Conservation (phyloP, 345 rosid species). For the Alliaria petiolata region DNA sequence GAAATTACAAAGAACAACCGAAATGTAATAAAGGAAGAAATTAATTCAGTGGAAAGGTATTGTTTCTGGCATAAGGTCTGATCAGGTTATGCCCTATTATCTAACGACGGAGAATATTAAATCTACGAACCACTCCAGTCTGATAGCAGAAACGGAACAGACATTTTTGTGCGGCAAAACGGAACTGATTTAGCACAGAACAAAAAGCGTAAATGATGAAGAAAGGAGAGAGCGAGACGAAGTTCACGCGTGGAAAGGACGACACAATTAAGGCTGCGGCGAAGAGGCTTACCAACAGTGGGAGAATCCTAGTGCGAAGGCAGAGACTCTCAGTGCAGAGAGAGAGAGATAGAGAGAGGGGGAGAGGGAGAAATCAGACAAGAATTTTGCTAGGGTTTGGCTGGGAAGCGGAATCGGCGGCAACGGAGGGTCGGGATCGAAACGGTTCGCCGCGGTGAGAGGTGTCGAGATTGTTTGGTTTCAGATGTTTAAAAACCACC, state of each 20-base stretch:
- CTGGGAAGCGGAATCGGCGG: constrained; percentile 5
- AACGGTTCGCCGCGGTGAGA: constrained; percentile 20
- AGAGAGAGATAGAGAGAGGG: background rate
- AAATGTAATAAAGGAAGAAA: background rate
- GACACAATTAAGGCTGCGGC: background rate
- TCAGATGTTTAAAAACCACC: constrained; percentile 9
- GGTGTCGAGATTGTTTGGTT: constrained; percentile 20
- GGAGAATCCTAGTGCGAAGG: background rate
- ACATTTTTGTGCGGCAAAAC: background rate
- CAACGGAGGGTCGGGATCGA: constrained; percentile 23
- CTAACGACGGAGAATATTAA: background rate
- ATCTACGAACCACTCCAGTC: no score
- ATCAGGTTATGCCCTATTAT: background rate
- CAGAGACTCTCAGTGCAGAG: background rate
- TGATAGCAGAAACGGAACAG: background rate
- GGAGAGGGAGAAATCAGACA: background rate
- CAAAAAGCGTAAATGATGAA: background rate
- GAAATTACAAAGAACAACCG: background rate
- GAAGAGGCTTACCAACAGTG: constrained; percentile 9
- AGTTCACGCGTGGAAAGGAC: background rate
- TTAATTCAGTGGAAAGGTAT: background rate
- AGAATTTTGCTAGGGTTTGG: constrained; percentile 9
- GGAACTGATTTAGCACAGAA: background rate
- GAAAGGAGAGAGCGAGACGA: background rate
- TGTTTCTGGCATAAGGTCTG: background rate